A percentile compares a stretch with the other conserved stretches of the same genome.
phyloP scores from a whole-genome alignment of 177 flowering plant species.

The Telopea speciosissima region DNA sequence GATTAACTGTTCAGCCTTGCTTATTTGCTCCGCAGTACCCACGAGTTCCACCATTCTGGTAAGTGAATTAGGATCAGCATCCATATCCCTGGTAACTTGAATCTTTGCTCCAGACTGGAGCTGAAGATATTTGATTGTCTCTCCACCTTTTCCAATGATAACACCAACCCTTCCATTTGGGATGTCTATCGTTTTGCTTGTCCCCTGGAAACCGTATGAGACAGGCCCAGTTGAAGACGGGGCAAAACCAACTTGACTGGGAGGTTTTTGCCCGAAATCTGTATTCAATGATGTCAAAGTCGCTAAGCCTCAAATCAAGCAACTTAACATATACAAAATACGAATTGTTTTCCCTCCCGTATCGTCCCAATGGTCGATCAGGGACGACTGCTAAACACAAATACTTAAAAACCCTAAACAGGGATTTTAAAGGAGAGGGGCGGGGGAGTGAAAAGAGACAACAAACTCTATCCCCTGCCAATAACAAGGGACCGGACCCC shows the following conservation, averaged over 20 bases:
- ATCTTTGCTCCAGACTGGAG: slow-evolving; percentile 93
- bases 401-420: not conserved
- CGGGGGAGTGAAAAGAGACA: no score
- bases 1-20: slow-evolving; percentile 84
- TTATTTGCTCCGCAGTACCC: slow-evolving; percentile 81
- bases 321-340: not conserved
- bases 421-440: no score
- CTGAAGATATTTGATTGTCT: slow-evolving; percentile 92
- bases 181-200: slow-evolving; percentile 85
- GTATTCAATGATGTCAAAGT: not conserved
- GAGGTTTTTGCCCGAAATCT: slow-evolving; percentile 24
- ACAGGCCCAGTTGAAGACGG: slow-evolving; percentile 36
- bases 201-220: slow-evolving; percentile 55
- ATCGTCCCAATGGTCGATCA: not conserved
- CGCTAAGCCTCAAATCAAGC: not conserved
- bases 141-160: slow-evolving; percentile 95
- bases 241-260: slow-evolving; percentile 17
- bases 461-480: no score
- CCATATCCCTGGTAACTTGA: slow-evolving; percentile 92
- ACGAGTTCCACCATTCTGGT: slow-evolving; percentile 71
- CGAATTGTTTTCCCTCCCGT: no score
- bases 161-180: slow-evolving; percentile 99
- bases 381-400: not conserved
- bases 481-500: no score
- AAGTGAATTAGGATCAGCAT: slow-evolving; percentile 74